Evolutionary conservation across 208 protist genomes (phyloP), one percentile per base, ranked within the genome.

Genomic region (Trypanosoma theileri): DNA sequence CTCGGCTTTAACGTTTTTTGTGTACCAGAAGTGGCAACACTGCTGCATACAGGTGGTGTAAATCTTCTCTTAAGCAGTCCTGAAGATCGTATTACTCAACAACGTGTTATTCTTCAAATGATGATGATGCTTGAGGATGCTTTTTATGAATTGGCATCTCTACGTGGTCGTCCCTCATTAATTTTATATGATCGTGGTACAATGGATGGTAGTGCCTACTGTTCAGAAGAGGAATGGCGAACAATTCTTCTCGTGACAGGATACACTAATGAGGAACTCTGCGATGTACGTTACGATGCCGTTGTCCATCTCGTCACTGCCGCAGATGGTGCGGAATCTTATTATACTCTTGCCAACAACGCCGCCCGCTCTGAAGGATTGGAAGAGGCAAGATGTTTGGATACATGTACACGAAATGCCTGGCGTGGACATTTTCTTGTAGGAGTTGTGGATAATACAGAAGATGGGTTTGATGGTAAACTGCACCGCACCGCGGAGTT

Each of bases 221-320:
- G 80, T 62, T 62, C 64, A 40, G 55, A 74, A 17, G 66, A 61
- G 14, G 54, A 79, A 26, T 91, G 81, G 81, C 44, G 59, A 3
- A 46, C 46, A 11, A 70, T 89, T 40, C 56, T 89, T 0, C 3
- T 16, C 7, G 35, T 66, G 0, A 68, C 58, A 0, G 62, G 70
- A 35, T 76, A 79, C 51, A 78, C 62, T 10, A 64, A 73, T 26
- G 68, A 76, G 68, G 73, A 72, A 59, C 50, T 88, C 16, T 50
- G 65, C 17, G 81, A 87, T 66, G 60, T 62, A 24, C 77, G 77
- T 22, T 91, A 91, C 53, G 82, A 91, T 59, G 80, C 83, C 1
- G 84, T 92, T 8, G 40, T 92, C 8, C 88, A 94, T 70, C 35
- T 90, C 24, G 84, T 93, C 17, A 93, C 90, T 10, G 85, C 87